Evolutionary conservation across 306 rosid genomes (phyloP), one percentile per base, ranked within the genome.

Genomic region (Trifolium pratense): DNA sequence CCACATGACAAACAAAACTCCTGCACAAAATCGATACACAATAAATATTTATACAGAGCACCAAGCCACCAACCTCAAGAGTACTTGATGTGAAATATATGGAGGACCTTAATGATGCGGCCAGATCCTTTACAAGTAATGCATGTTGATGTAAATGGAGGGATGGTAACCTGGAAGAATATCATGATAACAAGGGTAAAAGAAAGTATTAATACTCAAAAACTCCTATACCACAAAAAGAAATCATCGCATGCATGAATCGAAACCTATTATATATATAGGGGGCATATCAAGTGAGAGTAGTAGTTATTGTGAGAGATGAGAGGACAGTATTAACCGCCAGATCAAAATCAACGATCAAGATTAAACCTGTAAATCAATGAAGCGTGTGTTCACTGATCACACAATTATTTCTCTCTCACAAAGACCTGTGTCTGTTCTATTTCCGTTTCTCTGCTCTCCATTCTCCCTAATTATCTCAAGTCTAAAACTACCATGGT

Each of bases 101-200:
- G 40, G 43, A 78, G 66, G 59, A 91, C 99, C 99, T 87, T 79
- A 46, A 88, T 86, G 57, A 94, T 72, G 20, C 62, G 87, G 71
- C 99, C 97, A 9, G 89, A 82, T 76, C 96, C 97, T 84, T 82
- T 91, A 77, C 99, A 94, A 43, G 95, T 86, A 77, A 78, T 82
- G 88, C 99, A 94, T 39, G 91, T 88, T 48, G 99, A 87, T 26
- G 96, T 89, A 80, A 94, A 94, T 69, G 99, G 99, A 42, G 96
- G 96, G 81, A 94, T 83, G 9, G 99, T 94, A 67, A 94, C 88
- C 99, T 94, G 86, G 65, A 15, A 67, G 72, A 77, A 73, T 46
- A 81, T 61, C 65, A 73, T 70, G 55, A 71, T 39, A 58, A 58
- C 71, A 83, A 80, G 74, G 62, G 69, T 13, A 12, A 60, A 56